Conservation (phyloP, 2,329 filamentous ascomycete species). For the Phyllosticta capitalensis region DNA sequence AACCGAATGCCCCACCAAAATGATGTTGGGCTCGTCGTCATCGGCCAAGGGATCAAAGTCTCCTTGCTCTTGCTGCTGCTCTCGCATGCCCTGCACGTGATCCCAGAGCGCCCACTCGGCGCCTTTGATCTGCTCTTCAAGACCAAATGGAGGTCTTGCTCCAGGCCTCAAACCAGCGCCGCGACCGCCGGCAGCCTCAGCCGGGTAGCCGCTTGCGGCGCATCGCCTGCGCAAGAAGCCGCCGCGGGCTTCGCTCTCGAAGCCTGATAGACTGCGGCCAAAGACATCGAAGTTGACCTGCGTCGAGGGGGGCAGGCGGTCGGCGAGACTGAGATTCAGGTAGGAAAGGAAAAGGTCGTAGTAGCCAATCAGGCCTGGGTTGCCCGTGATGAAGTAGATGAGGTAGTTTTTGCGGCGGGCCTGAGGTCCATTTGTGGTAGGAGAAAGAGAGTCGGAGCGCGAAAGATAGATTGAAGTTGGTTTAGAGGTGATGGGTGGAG, state of each 20-base stretch:
- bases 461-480: not conserved
- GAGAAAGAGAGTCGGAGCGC: not conserved
- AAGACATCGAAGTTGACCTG: constrained; percentile 26
- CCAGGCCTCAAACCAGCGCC: not conserved
- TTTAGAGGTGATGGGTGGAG: not conserved
- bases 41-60: not conserved
- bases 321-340: constrained; percentile 45
- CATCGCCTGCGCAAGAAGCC: constrained; percentile 3
- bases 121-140: constrained; percentile 43
- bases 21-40: constrained; percentile 14
- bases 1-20: constrained; percentile 39
- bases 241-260: constrained; percentile 27
- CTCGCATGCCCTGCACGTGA: constrained; percentile 22
- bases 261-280: constrained; percentile 34
- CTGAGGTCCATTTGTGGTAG: not conserved
- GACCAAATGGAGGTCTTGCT: constrained; percentile 27
- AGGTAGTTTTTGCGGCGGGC: constrained; percentile 31
- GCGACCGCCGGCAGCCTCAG: not conserved
- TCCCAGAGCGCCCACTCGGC: constrained; percentile 34
- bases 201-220: not conserved
- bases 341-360: constrained; percentile 57
- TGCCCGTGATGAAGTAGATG: constrained; percentile 66
- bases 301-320: constrained; percentile 13
- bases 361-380: constrained; percentile 66
- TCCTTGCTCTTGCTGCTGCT: not conserved